A percentile compares a stretch with the other conserved stretches of the same genome.
phyloP scores from a whole-genome alignment of 176 grass and related monocot genomes.

The Oryza glumipatula region DNA sequence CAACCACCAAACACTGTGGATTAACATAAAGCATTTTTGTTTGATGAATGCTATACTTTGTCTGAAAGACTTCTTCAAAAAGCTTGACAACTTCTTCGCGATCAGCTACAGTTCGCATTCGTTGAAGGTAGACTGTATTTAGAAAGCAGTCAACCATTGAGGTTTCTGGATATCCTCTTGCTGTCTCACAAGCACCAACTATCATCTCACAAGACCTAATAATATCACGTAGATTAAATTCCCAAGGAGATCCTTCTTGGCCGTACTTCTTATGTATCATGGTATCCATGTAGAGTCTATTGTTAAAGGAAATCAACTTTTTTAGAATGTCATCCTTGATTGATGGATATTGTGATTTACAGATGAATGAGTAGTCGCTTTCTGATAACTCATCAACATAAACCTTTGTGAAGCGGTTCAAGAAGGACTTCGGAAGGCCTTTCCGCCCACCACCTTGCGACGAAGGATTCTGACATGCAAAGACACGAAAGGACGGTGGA shows the following conservation, averaged over 20 bases:
- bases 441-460: slow-evolving; percentile 93
- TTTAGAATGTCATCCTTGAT: slow-evolving; percentile 54
- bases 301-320: slow-evolving; percentile 88
- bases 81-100: slow-evolving; percentile 77
- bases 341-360: slow-evolving; percentile 57
- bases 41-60: slow-evolving; percentile 53
- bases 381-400: slow-evolving; percentile 90
- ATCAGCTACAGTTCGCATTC: slow-evolving; percentile 82
- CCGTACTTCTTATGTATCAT: slow-evolving; percentile 89
- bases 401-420: slow-evolving; percentile 97
- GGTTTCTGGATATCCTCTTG: slow-evolving; percentile 24
- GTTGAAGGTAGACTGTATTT: slow-evolving; percentile 88
- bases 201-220: slow-evolving; percentile 87
- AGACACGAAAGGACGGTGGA: slow-evolving; percentile 77
- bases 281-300: slow-evolving; percentile 70
- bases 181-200: slow-evolving; percentile 36
- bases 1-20: slow-evolving; percentile 66
- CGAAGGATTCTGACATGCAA: slow-evolving; percentile 96
- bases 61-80: slow-evolving; percentile 77
- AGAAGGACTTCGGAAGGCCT: slow-evolving; percentile 86
- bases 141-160: slow-evolving; percentile 68
- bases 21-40: slow-evolving; percentile 73
- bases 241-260: slow-evolving; percentile 91
- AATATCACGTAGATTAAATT: slow-evolving; percentile 99
- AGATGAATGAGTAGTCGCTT: slow-evolving; percentile 85